These are phyloP conservation scores for Aspergillus piperis DNA, from an alignment of 2,329 filamentous ascomycete species.

Conservation along the genomic window DNA sequence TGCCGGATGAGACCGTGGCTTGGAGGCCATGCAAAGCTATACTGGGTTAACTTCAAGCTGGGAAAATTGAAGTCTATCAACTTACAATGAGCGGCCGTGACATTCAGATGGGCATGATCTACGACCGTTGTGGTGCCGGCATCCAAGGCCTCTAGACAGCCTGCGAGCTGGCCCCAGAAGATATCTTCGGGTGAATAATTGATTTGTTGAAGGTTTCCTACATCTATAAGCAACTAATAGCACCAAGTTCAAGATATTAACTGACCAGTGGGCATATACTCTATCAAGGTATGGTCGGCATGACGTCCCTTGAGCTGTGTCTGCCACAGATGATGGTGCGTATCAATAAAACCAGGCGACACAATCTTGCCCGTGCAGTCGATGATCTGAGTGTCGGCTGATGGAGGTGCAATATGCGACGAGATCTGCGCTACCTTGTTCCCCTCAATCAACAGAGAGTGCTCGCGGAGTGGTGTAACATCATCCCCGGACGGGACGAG, in stretches of 20 bases:
- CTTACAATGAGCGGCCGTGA: constrained; percentile 28
- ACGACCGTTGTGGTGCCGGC: constrained; percentile 31
- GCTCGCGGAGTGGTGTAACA: constrained; percentile 11
- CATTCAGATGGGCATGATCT: constrained; percentile 36
- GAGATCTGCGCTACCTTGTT: constrained; percentile 24
- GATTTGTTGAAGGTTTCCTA: constrained; percentile 22
- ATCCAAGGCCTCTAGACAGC: constrained; percentile 26
- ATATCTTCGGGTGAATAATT: constrained; percentile 46
- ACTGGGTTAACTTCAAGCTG: neutral
- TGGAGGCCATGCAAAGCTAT: constrained; percentile 24
- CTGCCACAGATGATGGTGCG: constrained; percentile 50
- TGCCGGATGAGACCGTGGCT: constrained; percentile 30
- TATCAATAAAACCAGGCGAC: constrained; percentile 39
- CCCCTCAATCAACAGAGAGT: constrained; percentile 24
- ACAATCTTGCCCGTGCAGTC: constrained; percentile 42
- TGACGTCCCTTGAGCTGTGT: constrained; percentile 43
- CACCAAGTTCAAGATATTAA: neutral
- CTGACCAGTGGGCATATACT: constrained; percentile 35
- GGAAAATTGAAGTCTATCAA: neutral
- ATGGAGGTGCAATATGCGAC: constrained; percentile 13
- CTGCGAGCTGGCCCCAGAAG: constrained; percentile 45
- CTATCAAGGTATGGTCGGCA: constrained; percentile 43
- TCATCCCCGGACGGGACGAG: constrained; percentile 17
- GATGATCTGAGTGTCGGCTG: constrained; percentile 31
- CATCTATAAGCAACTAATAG: neutral